Evolutionary conservation across 148 eudicot genomes (phyloP), one percentile per base, ranked within the genome.

Genomic region (Heliamphora exappendiculata): DNA sequence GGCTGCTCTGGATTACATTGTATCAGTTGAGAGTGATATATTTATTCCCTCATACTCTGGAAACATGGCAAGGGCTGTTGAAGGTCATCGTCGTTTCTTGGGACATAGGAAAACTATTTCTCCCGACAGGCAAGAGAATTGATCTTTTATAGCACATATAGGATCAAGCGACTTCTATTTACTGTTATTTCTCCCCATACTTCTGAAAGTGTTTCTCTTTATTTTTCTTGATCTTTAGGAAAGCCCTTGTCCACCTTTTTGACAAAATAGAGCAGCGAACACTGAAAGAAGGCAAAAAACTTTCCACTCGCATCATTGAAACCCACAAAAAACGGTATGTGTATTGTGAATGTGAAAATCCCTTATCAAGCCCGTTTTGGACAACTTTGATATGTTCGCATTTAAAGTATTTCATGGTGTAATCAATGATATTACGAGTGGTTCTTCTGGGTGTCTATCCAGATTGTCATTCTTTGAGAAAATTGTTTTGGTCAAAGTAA

Each of bases 1-100:
- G 99, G 99, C 99, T 76, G 97, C 98, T 59, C 89, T 96, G 55
- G 99, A 96, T 82, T 96, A 91, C 79, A 92, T 96, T 77, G 99
- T 96, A 49, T 87, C 99, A 47, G 88, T 96, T 82, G 97, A 93
- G 77, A 96, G 98, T 82, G 92, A 91, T 74, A 88, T 96, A 45
- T 96, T 96, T 75, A 91, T 96, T 79, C 98, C 98, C 13, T 85
- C 99, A 17, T 89, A 96, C 84, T 85, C 88, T 36, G 99, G 99
- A 62, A 96, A 96, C 80, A 96, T 96, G 99, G 99, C 98, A 73
- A 88, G 88, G 84, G 97, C 99, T 60, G 99, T 96, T 79, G 97
- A 90, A 76, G 99, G 99, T 74, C 97, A 96, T 84, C 98, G 99
- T 49, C 91, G 99, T 71, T 96, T 88, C 70, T 74, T 93, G 65